Percentiles rank a stretch among this genome's conserved stretches.
Conservation (phyloP, 495 filamentous ascomycete genomes). For the Hyaloscypha finlandica region DNA sequence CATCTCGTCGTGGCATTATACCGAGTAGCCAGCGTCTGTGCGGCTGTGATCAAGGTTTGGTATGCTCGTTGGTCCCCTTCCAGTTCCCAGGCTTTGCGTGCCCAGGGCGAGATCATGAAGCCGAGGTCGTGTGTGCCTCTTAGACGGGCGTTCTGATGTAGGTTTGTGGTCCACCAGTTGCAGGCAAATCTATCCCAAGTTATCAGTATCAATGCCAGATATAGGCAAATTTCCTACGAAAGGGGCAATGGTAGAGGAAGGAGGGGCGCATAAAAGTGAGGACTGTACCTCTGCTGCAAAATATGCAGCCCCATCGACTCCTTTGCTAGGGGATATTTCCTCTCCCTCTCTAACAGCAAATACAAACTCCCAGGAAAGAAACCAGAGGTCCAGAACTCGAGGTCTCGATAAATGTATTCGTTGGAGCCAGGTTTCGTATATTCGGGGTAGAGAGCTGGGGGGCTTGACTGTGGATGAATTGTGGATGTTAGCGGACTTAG, state of each 20-base stretch:
- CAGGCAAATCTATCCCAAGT: too few relatives aligned
- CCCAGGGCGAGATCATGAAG: constrained; percentile 43
- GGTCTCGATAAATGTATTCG: constrained; percentile 35
- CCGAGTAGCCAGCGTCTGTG: constrained; percentile 39
- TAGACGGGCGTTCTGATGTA: constrained; percentile 39
- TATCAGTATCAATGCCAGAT: too few relatives aligned
- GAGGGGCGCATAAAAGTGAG: too few relatives aligned
- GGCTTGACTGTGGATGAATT: constrained; percentile 8
- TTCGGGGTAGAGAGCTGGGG: constrained; percentile 36
- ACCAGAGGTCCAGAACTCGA: constrained; percentile 46
- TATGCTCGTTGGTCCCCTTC: constrained; percentile 35
- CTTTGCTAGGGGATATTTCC: constrained; percentile 33
- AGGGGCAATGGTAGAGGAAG: too few relatives aligned
- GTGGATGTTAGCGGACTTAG: too few relatives aligned
- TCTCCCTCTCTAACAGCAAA: constrained; percentile 35
- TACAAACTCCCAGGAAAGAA: constrained; percentile 46
- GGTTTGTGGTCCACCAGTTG: constrained; percentile 36
- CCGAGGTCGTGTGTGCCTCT: constrained; percentile 48
- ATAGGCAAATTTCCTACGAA: too few relatives aligned
- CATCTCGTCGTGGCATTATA: constrained; percentile 38
- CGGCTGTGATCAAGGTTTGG: constrained; percentile 38
- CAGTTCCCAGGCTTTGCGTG: constrained; percentile 42
- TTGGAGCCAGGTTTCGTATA: constrained; percentile 34
- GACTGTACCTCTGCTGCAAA: too few relatives aligned
- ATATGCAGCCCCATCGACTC: not conserved